A percentile compares a stretch with the other conserved stretches of the same genome.
Evolutionary conservation across 495 filamentous ascomycete genomes (phyloP).

Genomic region (Tricharina praecox): DNA sequence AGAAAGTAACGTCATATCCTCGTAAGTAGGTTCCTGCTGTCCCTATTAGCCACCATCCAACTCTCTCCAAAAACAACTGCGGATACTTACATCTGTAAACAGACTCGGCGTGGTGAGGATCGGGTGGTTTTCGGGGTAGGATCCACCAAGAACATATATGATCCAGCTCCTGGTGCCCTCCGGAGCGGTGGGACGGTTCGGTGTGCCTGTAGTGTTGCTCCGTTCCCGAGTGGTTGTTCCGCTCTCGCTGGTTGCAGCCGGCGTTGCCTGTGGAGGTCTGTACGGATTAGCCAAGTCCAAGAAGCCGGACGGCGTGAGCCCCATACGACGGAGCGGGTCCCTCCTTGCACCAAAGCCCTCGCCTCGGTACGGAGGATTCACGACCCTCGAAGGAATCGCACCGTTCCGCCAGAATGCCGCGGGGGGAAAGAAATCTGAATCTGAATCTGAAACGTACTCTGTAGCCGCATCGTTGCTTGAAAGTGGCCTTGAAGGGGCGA

Average conservation of each 20-base stretch:
- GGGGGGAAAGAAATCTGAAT: conserved; percentile 46
- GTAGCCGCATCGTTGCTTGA: background rate
- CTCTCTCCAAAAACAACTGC: too few relatives aligned
- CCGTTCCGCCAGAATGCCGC: conserved; percentile 41
- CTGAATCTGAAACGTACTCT: conserved; percentile 24
- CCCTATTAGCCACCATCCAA: too few relatives aligned
- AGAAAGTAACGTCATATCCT: conserved; percentile 62
- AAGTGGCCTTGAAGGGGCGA: conserved; percentile 11
- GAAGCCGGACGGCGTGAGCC: conserved; percentile 19
- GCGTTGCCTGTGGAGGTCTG: background rate
- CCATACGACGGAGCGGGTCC: conserved; percentile 6
- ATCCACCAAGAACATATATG: conserved; percentile 64
- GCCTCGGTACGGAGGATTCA: background rate
- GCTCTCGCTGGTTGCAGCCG: background rate
- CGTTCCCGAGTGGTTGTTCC: background rate
- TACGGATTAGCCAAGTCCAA: conserved; percentile 10
- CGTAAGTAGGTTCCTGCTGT: conserved; percentile 60
- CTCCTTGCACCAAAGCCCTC: conserved; percentile 1
- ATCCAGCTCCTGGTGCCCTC: conserved; percentile 47
- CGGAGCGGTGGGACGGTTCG: conserved; percentile 6
- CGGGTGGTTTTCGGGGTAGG: conserved; percentile 58
- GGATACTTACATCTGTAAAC: conserved; percentile 50
- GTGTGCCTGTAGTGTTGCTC: background rate
- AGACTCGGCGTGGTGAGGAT: conserved; percentile 59
- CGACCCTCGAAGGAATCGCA: conserved; percentile 15